Evolutionary conservation across 352 stramenopile genomes (phyloP), one percentile per base, ranked within the genome.

Genomic region (Discostella stelligera): DNA sequence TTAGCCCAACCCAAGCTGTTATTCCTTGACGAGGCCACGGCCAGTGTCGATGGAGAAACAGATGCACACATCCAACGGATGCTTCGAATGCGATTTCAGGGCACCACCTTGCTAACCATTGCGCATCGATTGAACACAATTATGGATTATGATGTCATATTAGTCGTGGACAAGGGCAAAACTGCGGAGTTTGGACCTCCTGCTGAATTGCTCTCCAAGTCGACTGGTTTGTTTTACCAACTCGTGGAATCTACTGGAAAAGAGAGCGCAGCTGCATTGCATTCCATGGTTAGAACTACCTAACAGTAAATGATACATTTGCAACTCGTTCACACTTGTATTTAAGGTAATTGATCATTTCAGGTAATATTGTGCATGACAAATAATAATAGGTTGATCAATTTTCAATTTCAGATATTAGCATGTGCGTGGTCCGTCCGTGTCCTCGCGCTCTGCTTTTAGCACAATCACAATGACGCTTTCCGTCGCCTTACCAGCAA

Each of bases 51-150:
- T 78, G 82, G 78, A n/a, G 84, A 89, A 49, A 97, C 93, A 0
- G 95, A 98, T 79, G 85, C 76, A 10, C 86, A 95, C 25, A 94
- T 97, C 77, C 94, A 97, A 75, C 80, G 72, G n/a, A 95, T 93
- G 83, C 71, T 96, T 10, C 80, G 89, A 14, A 89, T 79, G 21
- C 62, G 73, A 66, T 99, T 99, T 74, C 66, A 77, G 18, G 71
- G 93, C 41, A 98, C 89, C 71, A 99, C 97, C 13, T 87, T 97
- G 37, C 69, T 99, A 21, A 98, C 96, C 2, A 97, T 99, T 66
- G 97, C 97, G 37, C 97, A 99, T 84, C 93, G 97, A 23, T 87
- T 99, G 49, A 95, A 98, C 80, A 98, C 97, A 5, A 95, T 99
- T 72, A 97, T 98, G 60, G 96, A 98, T 82, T 97, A 95, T 53